phyloP scores from a whole-genome alignment of 2,329 filamentous ascomycete genomes.

The Gyromitra esculenta region DNA sequence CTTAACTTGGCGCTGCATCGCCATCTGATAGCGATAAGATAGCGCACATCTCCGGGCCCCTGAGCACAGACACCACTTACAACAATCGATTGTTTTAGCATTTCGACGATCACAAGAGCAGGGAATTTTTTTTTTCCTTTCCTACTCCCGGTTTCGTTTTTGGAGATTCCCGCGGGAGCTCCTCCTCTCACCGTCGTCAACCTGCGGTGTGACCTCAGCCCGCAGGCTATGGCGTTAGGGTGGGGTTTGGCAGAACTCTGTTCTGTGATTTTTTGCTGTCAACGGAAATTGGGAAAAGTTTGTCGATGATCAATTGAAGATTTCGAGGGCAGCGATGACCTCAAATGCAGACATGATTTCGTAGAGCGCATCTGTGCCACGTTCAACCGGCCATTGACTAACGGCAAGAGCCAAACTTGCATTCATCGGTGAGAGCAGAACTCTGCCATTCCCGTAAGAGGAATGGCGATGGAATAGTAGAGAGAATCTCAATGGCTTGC shows the following conservation, averaged over 20 bases:
- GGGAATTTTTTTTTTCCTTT: constrained; percentile 22
- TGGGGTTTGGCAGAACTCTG: constrained; percentile 19
- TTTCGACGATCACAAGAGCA: constrained; percentile 1
- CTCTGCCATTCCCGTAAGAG: background rate
- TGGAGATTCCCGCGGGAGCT: constrained; percentile 35
- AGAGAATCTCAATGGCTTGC: background rate
- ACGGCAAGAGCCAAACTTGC: too few species aligned
- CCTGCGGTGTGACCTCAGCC: constrained; percentile 37
- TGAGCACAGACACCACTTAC: constrained; percentile 5
- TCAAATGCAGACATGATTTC: background rate
- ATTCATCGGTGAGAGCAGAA: background rate
- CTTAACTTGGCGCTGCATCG: constrained; percentile 19
- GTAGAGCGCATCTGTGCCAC: background rate
- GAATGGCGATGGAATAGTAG: background rate
- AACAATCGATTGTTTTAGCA: constrained; percentile 34
- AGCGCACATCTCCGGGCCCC: background rate
- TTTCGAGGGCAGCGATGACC: background rate
- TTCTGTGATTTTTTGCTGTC: background rate
- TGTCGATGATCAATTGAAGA: background rate
- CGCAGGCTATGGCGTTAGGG: background rate
- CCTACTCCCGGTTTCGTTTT: background rate
- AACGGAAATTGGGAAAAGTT: background rate
- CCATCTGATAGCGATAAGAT: constrained; percentile 45
- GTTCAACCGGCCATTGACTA: background rate
- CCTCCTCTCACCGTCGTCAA: constrained; percentile 40